Base-by-base conservation (phyloP, 768 basidiomycete species). In the Serendipita sp. region DNA sequence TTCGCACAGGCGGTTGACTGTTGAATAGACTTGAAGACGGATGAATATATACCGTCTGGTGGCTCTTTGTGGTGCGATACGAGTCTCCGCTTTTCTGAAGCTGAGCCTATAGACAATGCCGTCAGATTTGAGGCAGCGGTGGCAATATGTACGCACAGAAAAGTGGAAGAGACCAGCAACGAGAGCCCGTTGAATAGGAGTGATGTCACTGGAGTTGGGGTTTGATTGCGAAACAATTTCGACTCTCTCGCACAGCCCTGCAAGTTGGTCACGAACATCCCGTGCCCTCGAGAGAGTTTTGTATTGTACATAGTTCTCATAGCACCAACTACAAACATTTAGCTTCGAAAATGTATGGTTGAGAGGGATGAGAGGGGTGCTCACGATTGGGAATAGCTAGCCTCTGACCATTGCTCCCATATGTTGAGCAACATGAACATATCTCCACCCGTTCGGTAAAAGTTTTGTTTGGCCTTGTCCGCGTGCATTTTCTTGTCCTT, bases 331-430 rank as follows among this genome's bases (percentile, higher is more conserved):
- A 60, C 34, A 32, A 32, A 28, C 18, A 15, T 5, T 32, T 8
- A 32, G 34, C 8, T 66, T 44, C 16, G 34, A 35, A 11, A 18
- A 62, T 30, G 15, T 48, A 60, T 34, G 30, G 28, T 34, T 18
- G 8, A 18, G n/a, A n/a, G n/a, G 56, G 35, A 30, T 23, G 23
- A 23, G 23, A 23, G 23, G 23, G 23, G 30, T n/a, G 67, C 70
- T 64, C 70, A 96, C 70, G 94, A 91, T 72, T 97, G 91, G 23
- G 91, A 94, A 72, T 93, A 98, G 71, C 92, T 92, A 28, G 94
- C 91, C 68, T 99, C 96, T 18, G 89, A 89, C 96, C 96, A 99
- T 71, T 97, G 94, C 73, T 97, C 94, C 88, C 93, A 98, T 11
- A 98, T 91, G 72, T 98, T 98, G 32, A 99, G 80, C 28, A 99